Base-by-base conservation (phyloP, 306 rosid genomes). In the Inga leiocalycina region DNA sequence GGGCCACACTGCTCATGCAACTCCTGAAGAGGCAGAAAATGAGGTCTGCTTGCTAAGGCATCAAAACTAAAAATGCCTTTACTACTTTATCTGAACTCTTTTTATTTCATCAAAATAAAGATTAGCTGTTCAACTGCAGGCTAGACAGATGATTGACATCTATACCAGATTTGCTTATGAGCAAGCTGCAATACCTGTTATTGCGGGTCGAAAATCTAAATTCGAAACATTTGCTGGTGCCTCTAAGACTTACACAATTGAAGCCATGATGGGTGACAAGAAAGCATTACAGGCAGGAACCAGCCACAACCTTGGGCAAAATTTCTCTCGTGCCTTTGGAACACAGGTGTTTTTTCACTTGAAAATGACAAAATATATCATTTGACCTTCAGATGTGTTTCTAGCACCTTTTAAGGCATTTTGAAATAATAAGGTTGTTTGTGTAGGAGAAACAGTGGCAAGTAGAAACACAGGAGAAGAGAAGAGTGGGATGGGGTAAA, bases 171-270 rank as follows among this genome's bases (percentile, higher is more conserved):
- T 96, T 93, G 88, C 99, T 68, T 90, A 85, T 72, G 97, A 96
- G 92, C 93, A 93, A 86, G 89, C 99, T 74, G 98, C 94, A 82
- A 90, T 93, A 86, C 99, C 99, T 88, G 98, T 96, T 85, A 80
- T 96, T 89, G 51, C 93, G 59, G 99, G 99, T 87, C 94, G 97
- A 83, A 96, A 96, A 87, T 96, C 98, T 75, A 93, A 90, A 87
- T 87, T 81, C n/a, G 99, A 96, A 87, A 93, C 99, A 62, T 96
- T 96, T 93, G 97, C 99, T 81, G 99, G 99, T 82, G 99, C 98
- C 34, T 84, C 78, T 81, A 93, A 76, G 88, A 96, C 99, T 82
- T 96, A 93, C 79, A 96, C 99, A 8, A 96, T 96, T 51, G 99
- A 96, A 89, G 99, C 97, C 82, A 96, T 96, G 99, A 96, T 96